Evolutionary conservation across 176 grass and related monocot genomes (phyloP), one percentile per base, ranked within the genome.

Genomic region (Saccharum officinarum): DNA sequence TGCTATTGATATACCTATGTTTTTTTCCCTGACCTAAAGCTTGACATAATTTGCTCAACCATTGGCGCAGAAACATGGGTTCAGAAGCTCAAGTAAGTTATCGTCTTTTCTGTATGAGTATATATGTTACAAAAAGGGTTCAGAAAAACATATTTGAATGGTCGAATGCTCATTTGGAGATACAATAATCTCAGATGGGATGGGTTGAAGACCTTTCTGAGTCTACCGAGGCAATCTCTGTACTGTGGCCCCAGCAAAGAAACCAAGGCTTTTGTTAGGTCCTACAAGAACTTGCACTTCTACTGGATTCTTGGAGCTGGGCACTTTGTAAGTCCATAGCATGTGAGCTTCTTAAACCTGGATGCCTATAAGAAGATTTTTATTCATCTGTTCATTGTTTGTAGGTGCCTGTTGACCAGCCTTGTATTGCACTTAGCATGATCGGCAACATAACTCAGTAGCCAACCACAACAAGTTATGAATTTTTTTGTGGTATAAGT

Each of bases 251-350:
- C 80, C 18, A 54, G n/a, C 71, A 65, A 74, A 74, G 77, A 25
- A 41, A 95, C 89, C 11, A 90, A 93, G 66, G 91, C 69, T 37
- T 98, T 98, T 40, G 73, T 87, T 8, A 95, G 91, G 85, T 92
- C 96, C 8, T 90, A 95, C 83, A 90, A 87, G 80, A 98, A 98
- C 82, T 65, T 98, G 7, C 87, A 94, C 26, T 95, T 95, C 73
- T 98, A 98, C 83, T 95, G 96, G 93, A 95, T 98, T 75, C 87
- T 98, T 57, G 89, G 85, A 87, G 91, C 93, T 23, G 96, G 93
- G 18, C 96, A 95, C 39, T 98, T 80, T 20, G 96, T 98, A 85
- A 95, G 93, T 69, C 11, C 17, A 52, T 52, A 52, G 16, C 49
- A 52, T 52, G 1, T 18, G 50, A 54, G 50, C 0, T 54, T 6